A percentile compares a stretch with the other conserved stretches of the same genome.
phyloP scores from a whole-genome alignment of 1,284 basidiomycete genomes.

The Sporisorium graminicola region DNA sequence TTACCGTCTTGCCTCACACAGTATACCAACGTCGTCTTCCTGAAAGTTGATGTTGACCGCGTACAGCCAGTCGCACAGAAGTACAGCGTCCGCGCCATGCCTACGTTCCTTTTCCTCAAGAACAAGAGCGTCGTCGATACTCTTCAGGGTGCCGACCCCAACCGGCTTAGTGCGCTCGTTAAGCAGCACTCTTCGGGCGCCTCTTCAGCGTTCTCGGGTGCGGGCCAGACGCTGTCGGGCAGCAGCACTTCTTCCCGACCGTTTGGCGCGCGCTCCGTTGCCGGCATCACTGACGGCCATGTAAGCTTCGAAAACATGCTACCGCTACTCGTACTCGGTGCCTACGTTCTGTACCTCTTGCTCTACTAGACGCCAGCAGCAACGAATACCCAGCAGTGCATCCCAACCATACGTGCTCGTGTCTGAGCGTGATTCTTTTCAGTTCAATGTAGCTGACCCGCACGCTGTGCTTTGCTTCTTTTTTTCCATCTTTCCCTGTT shows the following conservation, averaged over 20 bases:
- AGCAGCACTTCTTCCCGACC: slow-evolving; percentile 31
- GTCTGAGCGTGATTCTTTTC: slow-evolving; percentile 10
- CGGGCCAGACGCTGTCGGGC: slow-evolving; percentile 50
- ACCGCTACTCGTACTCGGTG: slow-evolving; percentile 47
- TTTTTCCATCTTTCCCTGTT: not conserved
- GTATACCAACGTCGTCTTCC: slow-evolving; percentile 50
- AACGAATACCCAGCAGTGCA: slow-evolving; percentile 10
- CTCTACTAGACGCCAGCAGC: slow-evolving; percentile 21
- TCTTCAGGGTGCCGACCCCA: slow-evolving; percentile 62
- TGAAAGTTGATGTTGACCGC: slow-evolving; percentile 72
- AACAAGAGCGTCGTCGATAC: slow-evolving; percentile 68
- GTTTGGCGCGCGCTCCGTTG: slow-evolving; percentile 23
- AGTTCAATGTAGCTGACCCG: slow-evolving; percentile 29
- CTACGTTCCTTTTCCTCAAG: slow-evolving; percentile 73
- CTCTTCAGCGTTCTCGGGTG: slow-evolving; percentile 47
- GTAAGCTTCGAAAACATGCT: slow-evolving; percentile 57
- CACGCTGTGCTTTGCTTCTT: slow-evolving; percentile 5
- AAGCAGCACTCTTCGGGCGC: slow-evolving; percentile 58
- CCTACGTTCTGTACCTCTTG: slow-evolving; percentile 53
- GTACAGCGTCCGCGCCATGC: slow-evolving; percentile 72
- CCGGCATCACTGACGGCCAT: slow-evolving; percentile 47
- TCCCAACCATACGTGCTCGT: slow-evolving; percentile 11
- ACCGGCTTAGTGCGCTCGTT: slow-evolving; percentile 54
- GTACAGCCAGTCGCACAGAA: slow-evolving; percentile 70
- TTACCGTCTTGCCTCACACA: slow-evolving; percentile 1